A percentile compares a stretch with the other conserved stretches of the same genome.
These are phyloP conservation scores for Melanomma pulvis-pyrius DNA, from an alignment of 495 filamentous ascomycete species.

Conservation along the genomic window DNA sequence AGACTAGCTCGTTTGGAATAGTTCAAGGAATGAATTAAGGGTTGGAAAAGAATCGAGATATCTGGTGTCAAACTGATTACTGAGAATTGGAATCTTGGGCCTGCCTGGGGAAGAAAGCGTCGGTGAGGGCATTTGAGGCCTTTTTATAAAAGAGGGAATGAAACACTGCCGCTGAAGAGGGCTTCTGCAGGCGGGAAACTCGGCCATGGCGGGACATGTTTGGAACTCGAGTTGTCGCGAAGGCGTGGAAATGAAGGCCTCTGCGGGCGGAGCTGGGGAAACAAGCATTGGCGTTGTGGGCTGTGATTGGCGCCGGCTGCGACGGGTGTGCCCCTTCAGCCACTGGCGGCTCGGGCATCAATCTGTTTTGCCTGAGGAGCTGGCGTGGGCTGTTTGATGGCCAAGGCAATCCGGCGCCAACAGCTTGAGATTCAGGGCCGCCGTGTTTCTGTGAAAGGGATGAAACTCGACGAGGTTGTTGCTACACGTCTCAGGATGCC, in stretches of 20 bases:
- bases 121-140: slow-evolving; percentile 25
- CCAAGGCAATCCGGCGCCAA: slow-evolving; percentile 18
- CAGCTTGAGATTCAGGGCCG: slow-evolving; percentile 10
- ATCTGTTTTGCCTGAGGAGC: slow-evolving; percentile 23
- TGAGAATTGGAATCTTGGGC: slow-evolving; percentile 32
- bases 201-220: slow-evolving; percentile 36
- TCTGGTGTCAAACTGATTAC: slow-evolving; percentile 24
- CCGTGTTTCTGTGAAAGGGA: slow-evolving; percentile 27
- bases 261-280: slow-evolving; percentile 6
- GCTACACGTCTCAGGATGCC: slow-evolving; percentile 15
- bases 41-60: slow-evolving; percentile 30
- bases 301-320: slow-evolving; percentile 22
- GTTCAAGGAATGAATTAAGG: slow-evolving; percentile 19
- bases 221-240: slow-evolving; percentile 30
- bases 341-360: slow-evolving; percentile 21
- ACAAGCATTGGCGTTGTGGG: slow-evolving; percentile 1
- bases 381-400: slow-evolving; percentile 29
- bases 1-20: slow-evolving; percentile 29
- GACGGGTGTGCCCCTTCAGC: slow-evolving; percentile 29
- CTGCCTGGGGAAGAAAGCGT: slow-evolving; percentile 31
- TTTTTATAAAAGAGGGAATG: slow-evolving; percentile 22
- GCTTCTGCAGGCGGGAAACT: background rate
- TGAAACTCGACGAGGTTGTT: slow-evolving; percentile 25
- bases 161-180: slow-evolving; percentile 12
- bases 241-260: slow-evolving; percentile 6